These are phyloP conservation scores for Dothideomycetidae sp. DNA, from an alignment of 2,329 filamentous ascomycete genomes.

Conservation along the genomic window DNA sequence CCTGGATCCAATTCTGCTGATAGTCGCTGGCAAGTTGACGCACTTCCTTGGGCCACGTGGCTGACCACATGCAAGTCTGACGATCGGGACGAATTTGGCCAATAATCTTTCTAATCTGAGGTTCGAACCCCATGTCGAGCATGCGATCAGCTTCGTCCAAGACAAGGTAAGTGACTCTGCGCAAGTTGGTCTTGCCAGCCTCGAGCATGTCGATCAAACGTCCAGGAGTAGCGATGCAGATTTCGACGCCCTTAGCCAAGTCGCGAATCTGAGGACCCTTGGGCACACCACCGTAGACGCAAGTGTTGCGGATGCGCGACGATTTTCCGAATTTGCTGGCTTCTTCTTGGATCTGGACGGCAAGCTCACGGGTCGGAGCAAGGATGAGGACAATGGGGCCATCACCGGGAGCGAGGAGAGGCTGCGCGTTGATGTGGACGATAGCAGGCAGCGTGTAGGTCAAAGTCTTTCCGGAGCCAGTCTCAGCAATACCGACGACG, in stretches of 20 bases:
- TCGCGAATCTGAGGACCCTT: slow-evolving; percentile 96
- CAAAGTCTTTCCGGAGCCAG: slow-evolving; percentile 95
- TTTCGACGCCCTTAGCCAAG: slow-evolving; percentile 86
- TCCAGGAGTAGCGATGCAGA: slow-evolving; percentile 94
- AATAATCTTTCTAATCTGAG: slow-evolving; percentile 98
- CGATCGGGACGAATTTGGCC: slow-evolving; percentile 93
- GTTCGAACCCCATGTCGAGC: slow-evolving; percentile 99
- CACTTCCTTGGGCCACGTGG: slow-evolving; percentile 98
- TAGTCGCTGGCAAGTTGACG: slow-evolving; percentile 82
- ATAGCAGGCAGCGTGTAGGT: slow-evolving; percentile 97
- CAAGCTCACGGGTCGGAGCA: slow-evolving; percentile 91
- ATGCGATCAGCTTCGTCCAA: slow-evolving; percentile 98
- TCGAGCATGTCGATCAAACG: slow-evolving; percentile 98
- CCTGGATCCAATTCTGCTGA: slow-evolving; percentile 91
- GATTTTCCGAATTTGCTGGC: slow-evolving; percentile 98
- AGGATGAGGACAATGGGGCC: slow-evolving; percentile 94
- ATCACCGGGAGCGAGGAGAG: slow-evolving; percentile 84
- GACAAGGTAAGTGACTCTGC: slow-evolving; percentile 93
- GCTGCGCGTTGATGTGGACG: slow-evolving; percentile 98
- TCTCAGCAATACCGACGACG: slow-evolving; percentile 97
- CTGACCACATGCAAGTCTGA: slow-evolving; percentile 99
- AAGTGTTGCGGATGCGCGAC: slow-evolving; percentile 94
- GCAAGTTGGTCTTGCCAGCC: slow-evolving; percentile 93
- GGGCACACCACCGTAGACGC: slow-evolving; percentile 96
- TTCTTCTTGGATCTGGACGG: slow-evolving; percentile 96